phyloP scores from a whole-genome alignment of 2,329 filamentous ascomycete species.

The Aschersonia sp. region DNA sequence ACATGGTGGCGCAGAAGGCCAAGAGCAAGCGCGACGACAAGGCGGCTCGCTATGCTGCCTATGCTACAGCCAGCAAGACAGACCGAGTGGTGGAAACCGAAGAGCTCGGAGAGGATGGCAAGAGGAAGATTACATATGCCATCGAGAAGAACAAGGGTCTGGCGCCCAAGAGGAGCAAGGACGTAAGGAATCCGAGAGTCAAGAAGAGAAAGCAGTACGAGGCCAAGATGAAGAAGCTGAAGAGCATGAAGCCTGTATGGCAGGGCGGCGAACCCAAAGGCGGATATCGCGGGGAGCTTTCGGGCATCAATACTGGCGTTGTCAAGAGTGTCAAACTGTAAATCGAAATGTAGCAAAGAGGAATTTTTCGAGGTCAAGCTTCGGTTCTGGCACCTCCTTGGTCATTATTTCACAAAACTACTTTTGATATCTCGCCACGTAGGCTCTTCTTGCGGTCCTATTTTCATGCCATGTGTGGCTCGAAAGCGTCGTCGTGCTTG shows the following conservation, averaged over 20 bases:
- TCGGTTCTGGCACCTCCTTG: too few species aligned
- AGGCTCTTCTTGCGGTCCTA: neutral
- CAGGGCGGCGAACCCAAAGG: constrained; percentile 72
- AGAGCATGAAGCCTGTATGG: constrained; percentile 72
- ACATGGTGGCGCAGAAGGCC: constrained; percentile 62
- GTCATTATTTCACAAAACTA: neutral
- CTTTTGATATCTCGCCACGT: neutral
- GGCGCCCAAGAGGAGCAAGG: constrained; percentile 81
- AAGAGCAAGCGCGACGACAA: constrained; percentile 63
- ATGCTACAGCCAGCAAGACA: constrained; percentile 46
- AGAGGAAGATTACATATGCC: constrained; percentile 80
- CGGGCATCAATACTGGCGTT: constrained; percentile 87
- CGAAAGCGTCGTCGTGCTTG: too few species aligned
- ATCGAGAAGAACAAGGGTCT: constrained; percentile 98
- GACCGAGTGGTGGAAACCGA: constrained; percentile 51
- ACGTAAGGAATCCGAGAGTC: constrained; percentile 83
- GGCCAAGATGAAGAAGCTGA: constrained; percentile 93
- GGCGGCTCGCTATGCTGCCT: constrained; percentile 37
- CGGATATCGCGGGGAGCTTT: constrained; percentile 81
- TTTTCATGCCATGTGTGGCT: too few species aligned
- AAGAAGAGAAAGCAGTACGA: constrained; percentile 98
- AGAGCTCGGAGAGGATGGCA: constrained; percentile 65
- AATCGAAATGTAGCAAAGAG: neutral
- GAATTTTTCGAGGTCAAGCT: neutral
- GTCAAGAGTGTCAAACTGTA: constrained; percentile 90